Base-by-base conservation (phyloP, 805 yeast genomes). In the Yarrowia deformans region DNA sequence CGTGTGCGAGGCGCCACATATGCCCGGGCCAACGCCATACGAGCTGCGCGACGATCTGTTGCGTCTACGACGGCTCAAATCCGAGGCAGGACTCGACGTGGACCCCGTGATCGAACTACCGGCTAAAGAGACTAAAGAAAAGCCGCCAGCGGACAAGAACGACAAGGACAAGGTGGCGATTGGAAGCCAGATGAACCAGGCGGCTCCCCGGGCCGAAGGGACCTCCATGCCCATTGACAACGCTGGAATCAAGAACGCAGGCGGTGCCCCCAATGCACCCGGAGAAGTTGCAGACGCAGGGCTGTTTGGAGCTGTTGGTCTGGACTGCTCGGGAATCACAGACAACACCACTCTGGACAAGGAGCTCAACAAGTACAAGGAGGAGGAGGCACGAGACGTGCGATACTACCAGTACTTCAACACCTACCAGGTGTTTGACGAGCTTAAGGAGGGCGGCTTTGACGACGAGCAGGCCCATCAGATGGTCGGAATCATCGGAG, bases 401-500 rank as follows among this genome's bases (percentile, higher is more conserved):
- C 63, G 66, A 10, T 72, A 70, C 67, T 71, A 67, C 58, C 77
- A 77, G 69, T 73, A 78, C 64, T 82, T 92, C 63, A 90, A 91
- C 58, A 88, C 93, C 0, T 87, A 88, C 77, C 81, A 79, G 48
- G 85, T 90, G 0, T 89, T 81, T 74, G 81, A 83, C 23, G 83
- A 84, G 67, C 81, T 91, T 19, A 76, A 76, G 18, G 75, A 76
- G 0, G 81, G 89, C 1, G 93, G 92, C 1, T 89, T 88, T 75
- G 84, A 86, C 0, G 82, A 83, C 0, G 78, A 78, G 3, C 94
- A 91, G 76, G 82, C 92, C 13, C 88, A 86, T 63, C 80, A 84
- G 29, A 77, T 91, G 6, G 81, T 91, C 76, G 79, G 80, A 14
- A 72, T 82, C 8, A 76, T 83, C 37, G 77, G 79, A 35, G 78